Evolutionary conservation across 495 filamentous ascomycete genomes (phyloP), one percentile per base, ranked within the genome.

Genomic region (Aspergillus diversus): DNA sequence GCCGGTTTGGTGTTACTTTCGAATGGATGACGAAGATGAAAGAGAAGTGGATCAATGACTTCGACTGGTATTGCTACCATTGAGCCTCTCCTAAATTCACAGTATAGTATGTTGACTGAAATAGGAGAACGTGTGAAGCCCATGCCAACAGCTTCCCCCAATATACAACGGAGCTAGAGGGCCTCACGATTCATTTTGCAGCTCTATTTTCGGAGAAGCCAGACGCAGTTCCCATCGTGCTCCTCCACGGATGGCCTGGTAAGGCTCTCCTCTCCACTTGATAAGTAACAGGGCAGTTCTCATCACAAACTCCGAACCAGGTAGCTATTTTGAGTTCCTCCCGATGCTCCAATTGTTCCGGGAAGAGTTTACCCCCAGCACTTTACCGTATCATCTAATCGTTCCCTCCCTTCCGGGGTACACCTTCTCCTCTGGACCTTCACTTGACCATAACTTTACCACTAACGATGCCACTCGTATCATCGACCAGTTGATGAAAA

Each of bases 331-430:
- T 11, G 68, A 70, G 34, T 70, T 70, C n/a, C 75, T 85, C 15
- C 78, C 75, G 1, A 68, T 81, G 9, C 66, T 82, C 17, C 62
- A 74, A 5, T 61, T 82, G 7, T 71, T 90, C 16, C 68, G 69
- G 39, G 63, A 76, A 0, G 81, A 84, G 65, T 89, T 85, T 70
- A 79, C 76, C 0, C 80, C 86, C 0, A 68, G 76, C 21, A 82
- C 79, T 7, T 74, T 88, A 8, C 87, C 88, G 0, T 91, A 86
- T 68, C 87, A 91, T 59, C 62, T 91, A 58, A 81, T 91, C 58
- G 82, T 89, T 0, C 88, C 89, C 0, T 87, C 83, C 0, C 70
- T 90, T 7, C 86, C 89, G 0, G 88, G 86, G 5, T 91, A 85
- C 63, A 76, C 79, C 1, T 85, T 87, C 53, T 90, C 87, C 0